These are phyloP conservation scores for Malassezia equina DNA, from an alignment of 1,284 basidiomycete species.

Conservation along the genomic window DNA sequence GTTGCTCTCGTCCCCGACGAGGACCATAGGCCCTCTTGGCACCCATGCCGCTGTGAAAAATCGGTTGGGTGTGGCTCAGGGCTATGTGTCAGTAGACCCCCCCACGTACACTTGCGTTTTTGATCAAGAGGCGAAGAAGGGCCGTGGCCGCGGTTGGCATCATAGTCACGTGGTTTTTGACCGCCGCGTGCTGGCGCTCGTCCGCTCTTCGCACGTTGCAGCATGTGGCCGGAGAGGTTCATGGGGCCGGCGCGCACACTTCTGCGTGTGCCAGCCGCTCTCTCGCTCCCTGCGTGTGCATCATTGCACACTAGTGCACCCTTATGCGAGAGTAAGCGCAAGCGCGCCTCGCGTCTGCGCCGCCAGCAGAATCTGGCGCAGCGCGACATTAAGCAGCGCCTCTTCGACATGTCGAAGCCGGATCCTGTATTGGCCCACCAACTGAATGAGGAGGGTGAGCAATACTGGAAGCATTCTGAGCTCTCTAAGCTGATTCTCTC, in stretches of 20 bases:
- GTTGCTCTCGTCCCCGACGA: slow-evolving; percentile 19
- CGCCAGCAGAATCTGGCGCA: slow-evolving; percentile 46
- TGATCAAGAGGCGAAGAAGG: slow-evolving; percentile 29
- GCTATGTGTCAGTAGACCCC: slow-evolving; percentile 16
- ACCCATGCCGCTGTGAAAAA: slow-evolving; percentile 10
- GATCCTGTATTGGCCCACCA: slow-evolving; percentile 61
- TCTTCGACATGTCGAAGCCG: slow-evolving; percentile 51
- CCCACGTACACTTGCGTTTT: slow-evolving; percentile 39
- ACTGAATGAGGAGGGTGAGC: slow-evolving; percentile 50
- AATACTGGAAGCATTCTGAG: slow-evolving; percentile 32
- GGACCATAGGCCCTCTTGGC: slow-evolving; percentile 17
- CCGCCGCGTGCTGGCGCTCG: neutral
- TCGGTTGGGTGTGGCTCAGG: slow-evolving; percentile 36
- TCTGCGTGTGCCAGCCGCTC: neutral
- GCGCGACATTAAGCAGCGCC: slow-evolving; percentile 35
- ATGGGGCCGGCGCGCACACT: neutral
- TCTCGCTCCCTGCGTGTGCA: neutral
- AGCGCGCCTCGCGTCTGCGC: slow-evolving; percentile 27
- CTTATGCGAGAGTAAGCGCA: slow-evolving; percentile 26
- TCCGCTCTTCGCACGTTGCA: neutral
- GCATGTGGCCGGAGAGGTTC: slow-evolving; percentile 3
- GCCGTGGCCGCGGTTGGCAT: neutral
- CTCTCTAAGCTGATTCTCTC: slow-evolving; percentile 31
- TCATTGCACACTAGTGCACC: slow-evolving; percentile 24
- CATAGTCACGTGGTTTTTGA: neutral